Conservation (phyloP, 2,329 filamentous ascomycete species). For the Calonectria ilicicola region DNA sequence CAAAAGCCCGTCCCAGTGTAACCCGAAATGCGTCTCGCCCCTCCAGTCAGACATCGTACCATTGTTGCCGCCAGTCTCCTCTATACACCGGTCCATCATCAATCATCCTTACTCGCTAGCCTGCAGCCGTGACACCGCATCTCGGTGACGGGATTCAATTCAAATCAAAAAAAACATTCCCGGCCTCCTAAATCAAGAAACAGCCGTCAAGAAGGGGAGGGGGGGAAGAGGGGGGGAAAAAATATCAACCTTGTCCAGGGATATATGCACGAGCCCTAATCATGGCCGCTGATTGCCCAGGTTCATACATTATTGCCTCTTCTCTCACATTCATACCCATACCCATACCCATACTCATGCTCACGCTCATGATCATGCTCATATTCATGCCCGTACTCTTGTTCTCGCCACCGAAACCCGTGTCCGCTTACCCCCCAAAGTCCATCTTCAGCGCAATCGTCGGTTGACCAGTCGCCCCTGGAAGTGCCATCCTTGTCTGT, state of each 20-base stretch:
- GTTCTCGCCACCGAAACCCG: background rate
- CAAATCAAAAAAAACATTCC: background rate
- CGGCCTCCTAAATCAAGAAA: background rate
- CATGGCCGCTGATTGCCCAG: background rate
- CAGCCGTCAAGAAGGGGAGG: background rate
- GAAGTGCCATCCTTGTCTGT: conserved; percentile 52
- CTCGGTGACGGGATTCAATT: background rate
- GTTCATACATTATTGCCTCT: conserved; percentile 1
- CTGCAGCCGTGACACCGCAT: background rate
- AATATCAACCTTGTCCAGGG: background rate
- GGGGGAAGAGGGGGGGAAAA: too few species aligned
- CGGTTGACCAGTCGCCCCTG: conserved; percentile 69
- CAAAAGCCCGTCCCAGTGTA: background rate
- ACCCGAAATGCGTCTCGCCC: background rate
- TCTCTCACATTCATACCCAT: too few species aligned
- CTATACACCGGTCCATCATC: background rate
- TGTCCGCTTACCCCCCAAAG: conserved; percentile 68
- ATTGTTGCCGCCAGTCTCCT: background rate
- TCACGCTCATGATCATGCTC: too few species aligned
- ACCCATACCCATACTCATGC: too few species aligned
- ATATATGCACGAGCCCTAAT: background rate
- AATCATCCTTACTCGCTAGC: background rate
- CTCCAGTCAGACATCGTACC: background rate
- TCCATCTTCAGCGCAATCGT: conserved; percentile 96
- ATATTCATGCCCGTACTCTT: too few species aligned